Percentiles rank a stretch among this genome's conserved stretches.
phyloP scores from a whole-genome alignment of 192 early-diverging fungal species.

The Anaeromyces robustus region DNA sequence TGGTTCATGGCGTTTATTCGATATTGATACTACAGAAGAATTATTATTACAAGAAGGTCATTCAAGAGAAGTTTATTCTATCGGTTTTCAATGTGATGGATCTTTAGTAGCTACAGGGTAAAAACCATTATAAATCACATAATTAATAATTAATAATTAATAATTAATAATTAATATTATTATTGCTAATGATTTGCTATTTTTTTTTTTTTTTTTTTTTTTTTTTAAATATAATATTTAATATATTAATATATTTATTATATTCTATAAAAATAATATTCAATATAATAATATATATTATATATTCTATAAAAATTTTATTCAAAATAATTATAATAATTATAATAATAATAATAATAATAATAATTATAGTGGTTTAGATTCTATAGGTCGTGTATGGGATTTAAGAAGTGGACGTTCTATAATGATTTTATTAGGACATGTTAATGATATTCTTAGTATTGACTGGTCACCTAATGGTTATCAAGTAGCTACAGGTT shows the following conservation, averaged over 20 bases:
- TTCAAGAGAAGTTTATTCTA: constrained; percentile 78
- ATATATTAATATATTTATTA: no score
- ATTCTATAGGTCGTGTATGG: constrained; percentile 89
- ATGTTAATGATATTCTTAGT: constrained; percentile 74
- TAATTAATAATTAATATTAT: no score
- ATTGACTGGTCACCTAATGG: constrained; percentile 89
- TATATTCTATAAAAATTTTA: no score
- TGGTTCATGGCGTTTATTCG: constrained; percentile 94
- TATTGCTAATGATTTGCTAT: no score
- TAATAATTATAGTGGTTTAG: constrained; percentile 68
- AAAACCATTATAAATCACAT: neutral
- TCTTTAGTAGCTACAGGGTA: constrained; percentile 74
- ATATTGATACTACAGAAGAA: constrained; percentile 56
- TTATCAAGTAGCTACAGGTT: constrained; percentile 80
- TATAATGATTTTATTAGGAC: constrained; percentile 74
- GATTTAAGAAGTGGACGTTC: constrained; percentile 83
- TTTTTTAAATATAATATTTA: no score
- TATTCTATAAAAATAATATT: no score
- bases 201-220: no score
- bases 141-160: no score
- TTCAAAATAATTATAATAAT: no score
- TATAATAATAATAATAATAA: no score
- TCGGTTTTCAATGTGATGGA: constrained; percentile 86
- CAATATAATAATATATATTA: no score
- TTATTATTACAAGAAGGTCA: constrained; percentile 89